Evolutionary conservation across 371 early-diverging fungal species (phyloP), one percentile per base, ranked within the genome.

Genomic region (Mucor lusitanicus): DNA sequence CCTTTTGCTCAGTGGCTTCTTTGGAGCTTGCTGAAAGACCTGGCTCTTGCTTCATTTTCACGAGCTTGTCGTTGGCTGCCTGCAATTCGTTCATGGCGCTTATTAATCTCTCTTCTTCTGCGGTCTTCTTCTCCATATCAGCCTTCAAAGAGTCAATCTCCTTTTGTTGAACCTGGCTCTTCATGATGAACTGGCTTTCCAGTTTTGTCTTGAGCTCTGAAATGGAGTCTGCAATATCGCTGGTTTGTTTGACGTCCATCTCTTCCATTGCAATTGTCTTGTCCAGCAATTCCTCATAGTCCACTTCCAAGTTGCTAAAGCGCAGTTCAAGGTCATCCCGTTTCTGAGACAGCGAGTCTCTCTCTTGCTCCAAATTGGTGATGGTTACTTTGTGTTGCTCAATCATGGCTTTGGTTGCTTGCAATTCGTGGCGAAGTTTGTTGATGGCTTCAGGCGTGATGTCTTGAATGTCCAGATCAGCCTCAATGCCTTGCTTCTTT

Each of bases 231-330:
- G 84, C 80, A 61, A 91, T 84, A 58, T 92, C 88, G 6, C 81
- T 80, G 55, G 77, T 85, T 58, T 90, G 86, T 59, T 54, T 67
- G 0, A 63, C 73, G 27, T 88, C 90, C 72, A 94, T 92, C 71
- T 97, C 97, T 54, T 95, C 96, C 72, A 72, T 68, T 3, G 91
- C 92, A 68, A 97, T 96, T 3, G 96, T 93, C 80, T 94, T 92
- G 71, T 97, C 96, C 30, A 97, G 74, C 63, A 97, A 77, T 75
- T 97, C 95, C 69, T 95, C 95, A 73, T 96, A 97, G 72, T 97
- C 98, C 15, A 81, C 68, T 73, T 95, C 92, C 11, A 96, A 79
- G 9, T 85, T 79, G 35, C 85, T 83, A 44, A 94, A 82, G 55
- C 91, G 87, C 56, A 75, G 63, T 71, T 96, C 96, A 23, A 92